Percentiles rank a stretch among this genome's conserved stretches.
Evolutionary conservation across 768 basidiomycete genomes (phyloP).

Genomic region (Mrakia frigida): DNA sequence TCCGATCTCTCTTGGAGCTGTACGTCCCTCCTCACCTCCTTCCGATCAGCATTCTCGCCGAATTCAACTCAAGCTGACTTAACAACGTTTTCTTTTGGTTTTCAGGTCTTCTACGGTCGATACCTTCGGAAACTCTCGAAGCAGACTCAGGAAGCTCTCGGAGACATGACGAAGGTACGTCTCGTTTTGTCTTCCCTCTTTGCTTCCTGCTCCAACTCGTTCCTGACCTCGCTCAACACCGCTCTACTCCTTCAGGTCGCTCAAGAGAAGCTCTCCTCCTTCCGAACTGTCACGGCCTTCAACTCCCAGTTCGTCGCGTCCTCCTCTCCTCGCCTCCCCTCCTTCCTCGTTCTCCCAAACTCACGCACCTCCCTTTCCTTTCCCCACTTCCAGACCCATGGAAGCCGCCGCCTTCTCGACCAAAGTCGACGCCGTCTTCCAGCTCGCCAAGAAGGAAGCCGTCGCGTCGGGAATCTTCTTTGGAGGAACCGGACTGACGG

Average conservation of each 20-base stretch:
- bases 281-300: slow-evolving; percentile 85
- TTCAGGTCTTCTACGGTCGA: slow-evolving; percentile 86
- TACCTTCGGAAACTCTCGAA: slow-evolving; percentile 89
- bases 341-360: too few species aligned
- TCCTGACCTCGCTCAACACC: not conserved
- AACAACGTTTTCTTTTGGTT: not conserved
- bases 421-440: slow-evolving; percentile 57
- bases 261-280: slow-evolving; percentile 78
- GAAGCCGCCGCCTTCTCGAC: slow-evolving; percentile 73
- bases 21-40: slow-evolving; percentile 33
- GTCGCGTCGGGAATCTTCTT: slow-evolving; percentile 88
- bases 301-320: slow-evolving; percentile 53
- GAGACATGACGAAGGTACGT: slow-evolving; percentile 78
- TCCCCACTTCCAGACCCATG: slow-evolving; percentile 53
- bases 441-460: slow-evolving; percentile 77
- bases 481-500: slow-evolving; percentile 72
- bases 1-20: slow-evolving; percentile 65
- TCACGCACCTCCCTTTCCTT: not conserved
- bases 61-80: too few species aligned
- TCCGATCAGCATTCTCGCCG: not conserved
- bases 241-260: slow-evolving; percentile 55
- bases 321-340: not conserved
- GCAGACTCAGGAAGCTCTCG: slow-evolving; percentile 86
- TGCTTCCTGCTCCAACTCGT: not conserved
- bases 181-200: not conserved